Evolutionary conservation across 768 basidiomycete species (phyloP), one percentile per base, ranked within the genome.

Genomic region (Dentipellis fragilis): DNA sequence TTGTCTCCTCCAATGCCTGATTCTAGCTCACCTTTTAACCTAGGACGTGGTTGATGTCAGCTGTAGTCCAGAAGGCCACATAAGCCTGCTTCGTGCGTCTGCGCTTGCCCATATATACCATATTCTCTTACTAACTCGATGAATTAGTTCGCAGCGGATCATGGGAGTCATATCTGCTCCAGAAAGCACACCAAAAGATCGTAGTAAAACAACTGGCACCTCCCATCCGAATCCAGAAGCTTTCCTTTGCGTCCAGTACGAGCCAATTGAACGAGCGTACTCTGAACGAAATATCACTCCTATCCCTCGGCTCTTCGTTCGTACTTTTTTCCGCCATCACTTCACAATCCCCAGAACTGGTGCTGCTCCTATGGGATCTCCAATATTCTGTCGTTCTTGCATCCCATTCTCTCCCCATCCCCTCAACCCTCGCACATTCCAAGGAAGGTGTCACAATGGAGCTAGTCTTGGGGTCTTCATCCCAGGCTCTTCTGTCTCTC

Each of bases 301-400:
- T 82, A 4, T 73, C 84, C 2, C 65, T 85, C 14, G 75, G 76
- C 1, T 78, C 83, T 0, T 83, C 81, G 0, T 73, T 81, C 49
- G 78, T 80, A 48, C 73, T 87, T 45, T 73, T 87, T 10, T 78
- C 78, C 40, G 74, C 71, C 23, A 46, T 72, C 49, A 71, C 73
- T 34, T 59, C 71, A 7, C 65, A 73, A 0, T 62, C 71, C 36
- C 63, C 57, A 22, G 78, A 80, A 56, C 71, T 86, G 52, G 69
- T 71, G 14, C 66, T 87, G 29, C 78, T 83, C 16, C 65, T 87
- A 29, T 87, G 85, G 84, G 85, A 87, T 59, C 69, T 87, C 19
- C 81, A 81, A 57, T 87, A 83, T 59, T 79, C 80, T 16, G 79
- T 85, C 36, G 68, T 87, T 21, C 72, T 87, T n/a, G 71, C 81